Conservation (phyloP, 2,329 filamentous ascomycete species). For the Thielaviopsis euricoi region DNA sequence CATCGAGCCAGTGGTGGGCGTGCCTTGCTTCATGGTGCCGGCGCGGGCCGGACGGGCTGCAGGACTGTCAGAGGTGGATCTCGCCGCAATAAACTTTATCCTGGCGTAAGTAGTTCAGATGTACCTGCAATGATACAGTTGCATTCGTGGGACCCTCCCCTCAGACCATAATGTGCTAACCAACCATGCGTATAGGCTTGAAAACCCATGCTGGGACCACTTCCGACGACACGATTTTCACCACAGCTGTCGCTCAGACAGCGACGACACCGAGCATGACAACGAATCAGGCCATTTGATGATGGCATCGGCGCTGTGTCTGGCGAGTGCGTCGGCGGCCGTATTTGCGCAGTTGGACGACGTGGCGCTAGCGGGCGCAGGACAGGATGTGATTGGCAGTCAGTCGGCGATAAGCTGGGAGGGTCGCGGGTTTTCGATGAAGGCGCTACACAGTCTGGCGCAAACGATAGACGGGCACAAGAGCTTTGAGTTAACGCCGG, state of each 20-base stretch:
- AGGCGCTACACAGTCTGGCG: constrained; percentile 5
- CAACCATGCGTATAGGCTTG: neutral
- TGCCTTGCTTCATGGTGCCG: constrained; percentile 9
- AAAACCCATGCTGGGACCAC: constrained; percentile 7
- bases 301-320: constrained; percentile 9
- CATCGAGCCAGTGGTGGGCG: constrained; percentile 3
- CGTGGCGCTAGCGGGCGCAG: constrained; percentile 2
- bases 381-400: neutral
- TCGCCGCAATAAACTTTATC: constrained; percentile 9
- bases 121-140: neutral
- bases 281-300: constrained; percentile 10
- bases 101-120: constrained; percentile 7
- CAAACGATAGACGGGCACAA: neutral
- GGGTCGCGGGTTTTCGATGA: constrained; percentile 6
- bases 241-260: neutral
- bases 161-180: neutral
- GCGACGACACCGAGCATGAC: neutral
- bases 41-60: neutral
- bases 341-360: constrained; percentile 8
- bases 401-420: constrained; percentile 7
- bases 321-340: constrained; percentile 1
- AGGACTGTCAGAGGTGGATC: constrained; percentile 5
- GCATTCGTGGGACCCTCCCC: too few species aligned
- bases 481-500: constrained; percentile 8
- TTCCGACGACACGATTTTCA: constrained; percentile 9